Evolutionary conservation across 2,329 filamentous ascomycete genomes (phyloP).

Genomic region (Pseudocercospora musae): DNA sequence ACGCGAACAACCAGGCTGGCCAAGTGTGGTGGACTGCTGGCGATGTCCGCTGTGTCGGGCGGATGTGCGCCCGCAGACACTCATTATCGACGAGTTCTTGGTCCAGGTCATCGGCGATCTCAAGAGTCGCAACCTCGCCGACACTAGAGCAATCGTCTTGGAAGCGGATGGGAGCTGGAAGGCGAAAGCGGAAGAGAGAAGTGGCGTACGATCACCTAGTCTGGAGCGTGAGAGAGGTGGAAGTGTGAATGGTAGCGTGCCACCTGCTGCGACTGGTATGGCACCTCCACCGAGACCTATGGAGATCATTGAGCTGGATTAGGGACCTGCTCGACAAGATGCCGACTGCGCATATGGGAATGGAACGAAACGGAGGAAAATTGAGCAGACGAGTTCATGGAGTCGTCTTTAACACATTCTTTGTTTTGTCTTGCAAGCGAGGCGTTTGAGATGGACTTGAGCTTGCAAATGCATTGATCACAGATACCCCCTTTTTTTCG

Average conservation of each 20-base stretch:
- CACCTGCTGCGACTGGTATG: neutral
- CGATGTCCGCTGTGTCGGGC: conserved; percentile 77
- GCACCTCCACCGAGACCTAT: conserved; percentile 11
- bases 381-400: neutral
- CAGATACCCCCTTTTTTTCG: neutral
- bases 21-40: conserved; percentile 65
- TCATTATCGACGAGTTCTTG: conserved; percentile 74
- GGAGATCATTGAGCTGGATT: conserved; percentile 29
- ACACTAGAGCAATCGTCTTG: conserved; percentile 61
- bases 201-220: conserved; percentile 28
- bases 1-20: conserved; percentile 37
- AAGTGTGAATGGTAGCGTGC: neutral
- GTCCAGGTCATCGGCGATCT: conserved; percentile 56
- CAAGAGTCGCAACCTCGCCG: conserved; percentile 29
- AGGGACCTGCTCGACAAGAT: neutral
- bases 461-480: neutral
- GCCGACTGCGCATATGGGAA: neutral
- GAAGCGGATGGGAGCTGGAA: conserved; percentile 64
- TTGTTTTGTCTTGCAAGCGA: neutral
- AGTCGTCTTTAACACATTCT: neutral
- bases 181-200: conserved; percentile 26
- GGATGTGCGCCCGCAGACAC: conserved; percentile 70
- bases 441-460: neutral
- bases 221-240: conserved; percentile 26
- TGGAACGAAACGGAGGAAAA: neutral